phyloP scores from a whole-genome alignment of 805 yeast species.

The Monosporozyma solicola region DNA sequence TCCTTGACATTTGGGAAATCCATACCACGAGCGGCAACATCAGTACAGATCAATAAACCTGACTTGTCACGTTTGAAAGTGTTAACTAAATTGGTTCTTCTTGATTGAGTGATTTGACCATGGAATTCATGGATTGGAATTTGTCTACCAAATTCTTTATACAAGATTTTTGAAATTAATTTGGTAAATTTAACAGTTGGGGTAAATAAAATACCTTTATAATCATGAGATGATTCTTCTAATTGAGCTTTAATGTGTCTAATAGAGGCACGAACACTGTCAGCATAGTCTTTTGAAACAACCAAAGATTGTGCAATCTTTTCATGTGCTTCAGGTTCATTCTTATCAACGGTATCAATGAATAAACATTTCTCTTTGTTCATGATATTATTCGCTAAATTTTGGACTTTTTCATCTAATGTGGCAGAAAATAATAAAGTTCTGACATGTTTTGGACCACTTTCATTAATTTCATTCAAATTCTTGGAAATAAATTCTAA shows the following conservation, averaged over 20 bases:
- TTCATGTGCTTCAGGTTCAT: conserved; percentile 72
- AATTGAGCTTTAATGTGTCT: conserved; percentile 38
- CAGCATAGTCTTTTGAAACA: conserved; percentile 44
- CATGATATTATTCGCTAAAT: conserved; percentile 53
- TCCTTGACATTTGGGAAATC: conserved; percentile 84
- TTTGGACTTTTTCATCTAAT: conserved; percentile 55
- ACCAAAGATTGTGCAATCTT: conserved; percentile 62
- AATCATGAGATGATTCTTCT: conserved; percentile 31
- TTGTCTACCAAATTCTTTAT: conserved; percentile 19
- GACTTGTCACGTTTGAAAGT: conserved; percentile 38
- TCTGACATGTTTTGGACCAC: conserved; percentile 38
- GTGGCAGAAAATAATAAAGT: conserved; percentile 85
- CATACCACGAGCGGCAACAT: conserved; percentile 95
- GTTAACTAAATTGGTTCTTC: conserved; percentile 52
- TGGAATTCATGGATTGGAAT: conserved; percentile 42
- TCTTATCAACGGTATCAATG: conserved; percentile 65
- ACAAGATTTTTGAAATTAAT: conserved; percentile 40
- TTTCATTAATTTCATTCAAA: conserved; percentile 32
- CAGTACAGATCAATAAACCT: conserved; percentile 72
- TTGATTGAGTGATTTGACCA: conserved; percentile 64
- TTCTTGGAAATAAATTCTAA: conserved; percentile 47
- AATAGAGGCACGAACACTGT: conserved; percentile 51
- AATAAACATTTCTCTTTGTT: conserved; percentile 45
- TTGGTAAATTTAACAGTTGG: conserved; percentile 70
- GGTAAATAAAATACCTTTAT: conserved; percentile 75